Evolutionary conservation across 208 protist genomes (phyloP).

Genomic region (Herpetomonas tarakana): DNA sequence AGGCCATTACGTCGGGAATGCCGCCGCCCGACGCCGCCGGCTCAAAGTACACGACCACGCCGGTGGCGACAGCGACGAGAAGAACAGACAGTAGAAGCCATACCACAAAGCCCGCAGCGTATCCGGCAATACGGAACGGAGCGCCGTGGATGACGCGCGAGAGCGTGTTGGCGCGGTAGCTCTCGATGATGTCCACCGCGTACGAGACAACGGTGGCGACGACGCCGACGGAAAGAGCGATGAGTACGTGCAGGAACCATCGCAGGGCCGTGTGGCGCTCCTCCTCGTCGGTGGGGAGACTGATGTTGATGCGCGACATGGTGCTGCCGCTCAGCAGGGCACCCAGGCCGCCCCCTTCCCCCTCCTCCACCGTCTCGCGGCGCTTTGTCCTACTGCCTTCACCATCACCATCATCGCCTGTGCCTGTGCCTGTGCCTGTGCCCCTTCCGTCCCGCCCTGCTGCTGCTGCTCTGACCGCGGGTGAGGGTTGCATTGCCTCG

Average conservation of each 20-base stretch:
- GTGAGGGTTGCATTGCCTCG: too few relatives aligned
- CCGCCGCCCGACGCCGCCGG: conserved; percentile 80
- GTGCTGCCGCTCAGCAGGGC: not conserved
- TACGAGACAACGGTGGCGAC: conserved; percentile 72
- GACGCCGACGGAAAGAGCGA: conserved; percentile 77
- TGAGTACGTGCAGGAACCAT: conserved; percentile 83
- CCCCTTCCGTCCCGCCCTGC: too few relatives aligned
- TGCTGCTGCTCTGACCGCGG: too few relatives aligned
- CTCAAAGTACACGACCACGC: conserved; percentile 81
- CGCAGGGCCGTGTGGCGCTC: conserved; percentile 61
- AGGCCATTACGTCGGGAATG: conserved; percentile 91
- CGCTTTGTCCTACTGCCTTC: too few relatives aligned
- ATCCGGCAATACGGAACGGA: conserved; percentile 21
- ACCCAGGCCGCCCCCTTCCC: not conserved
- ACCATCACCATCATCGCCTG: not conserved
- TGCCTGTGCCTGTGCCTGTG: too few relatives aligned
- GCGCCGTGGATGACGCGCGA: conserved; percentile 26
- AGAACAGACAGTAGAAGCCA: conserved; percentile 40
- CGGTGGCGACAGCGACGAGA: conserved; percentile 47
- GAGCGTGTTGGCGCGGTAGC: conserved; percentile 41
- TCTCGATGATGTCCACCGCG: conserved; percentile 59
- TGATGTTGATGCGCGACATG: not conserved
- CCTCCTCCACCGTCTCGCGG: not conserved
- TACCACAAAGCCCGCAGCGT: conserved; percentile 39
- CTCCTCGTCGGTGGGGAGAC: conserved; percentile 18